Conservation (phyloP, 2,329 filamentous ascomycete species). For the Scedosporium aurantiacum region DNA sequence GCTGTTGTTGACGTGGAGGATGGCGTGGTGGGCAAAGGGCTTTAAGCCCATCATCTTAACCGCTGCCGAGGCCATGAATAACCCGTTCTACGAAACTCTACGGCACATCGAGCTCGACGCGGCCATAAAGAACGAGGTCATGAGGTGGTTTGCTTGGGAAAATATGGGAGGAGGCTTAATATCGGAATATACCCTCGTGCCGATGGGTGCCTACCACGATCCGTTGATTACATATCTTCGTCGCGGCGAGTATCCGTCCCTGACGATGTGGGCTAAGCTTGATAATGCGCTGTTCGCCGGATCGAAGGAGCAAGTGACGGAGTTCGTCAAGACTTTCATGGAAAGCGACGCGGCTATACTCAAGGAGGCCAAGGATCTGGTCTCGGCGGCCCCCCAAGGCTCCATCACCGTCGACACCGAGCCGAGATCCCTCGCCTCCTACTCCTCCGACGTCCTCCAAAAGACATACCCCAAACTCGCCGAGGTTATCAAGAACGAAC, state of each 20-base stretch:
- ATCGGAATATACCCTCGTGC: conserved; percentile 67
- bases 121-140: conserved; percentile 56
- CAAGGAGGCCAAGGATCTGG: conserved; percentile 49
- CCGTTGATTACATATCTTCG: conserved; percentile 61
- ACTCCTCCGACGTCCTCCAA: conserved; percentile 52
- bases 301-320: conserved; percentile 50
- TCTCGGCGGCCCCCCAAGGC: conserved; percentile 47
- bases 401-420: conserved; percentile 55
- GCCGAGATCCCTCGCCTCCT: conserved; percentile 64
- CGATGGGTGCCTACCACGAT: conserved; percentile 71
- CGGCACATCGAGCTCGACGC: conserved; percentile 51
- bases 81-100: conserved; percentile 65
- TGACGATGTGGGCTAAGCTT: conserved; percentile 66
- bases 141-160: conserved; percentile 87
- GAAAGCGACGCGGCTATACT: conserved; percentile 40
- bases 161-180: conserved; percentile 79
- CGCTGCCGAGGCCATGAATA: conserved; percentile 68
- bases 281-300: conserved; percentile 65
- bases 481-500: conserved; percentile 45
- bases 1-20: conserved; percentile 75
- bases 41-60: conserved; percentile 78
- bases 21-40: conserved; percentile 91
- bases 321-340: conserved; percentile 50
- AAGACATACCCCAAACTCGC: conserved; percentile 57
- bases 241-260: conserved; percentile 58